Evolutionary conservation across 192 early-diverging fungal species (phyloP).

Genomic region (Phlyctochytrium bullatum): DNA sequence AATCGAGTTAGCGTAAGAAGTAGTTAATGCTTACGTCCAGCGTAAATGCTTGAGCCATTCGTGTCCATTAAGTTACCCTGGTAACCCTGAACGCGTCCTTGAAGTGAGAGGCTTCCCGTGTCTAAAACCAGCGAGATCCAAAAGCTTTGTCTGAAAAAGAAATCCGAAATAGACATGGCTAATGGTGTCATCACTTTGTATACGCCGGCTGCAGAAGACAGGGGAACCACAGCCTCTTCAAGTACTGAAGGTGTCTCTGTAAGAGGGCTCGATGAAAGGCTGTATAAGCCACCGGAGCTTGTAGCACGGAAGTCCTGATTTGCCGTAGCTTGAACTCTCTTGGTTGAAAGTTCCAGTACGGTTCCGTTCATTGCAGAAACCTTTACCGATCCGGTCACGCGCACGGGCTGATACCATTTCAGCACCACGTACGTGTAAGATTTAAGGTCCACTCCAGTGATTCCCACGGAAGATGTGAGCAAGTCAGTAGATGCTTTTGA

Average conservation of each 20-base stretch:
- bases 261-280: not conserved
- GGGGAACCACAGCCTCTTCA: not conserved
- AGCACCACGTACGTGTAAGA: not conserved
- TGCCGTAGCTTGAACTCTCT: too few species aligned
- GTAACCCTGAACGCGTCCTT: not conserved
- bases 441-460: not conserved
- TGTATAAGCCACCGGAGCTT: not conserved
- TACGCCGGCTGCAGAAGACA: not conserved
- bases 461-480: not conserved
- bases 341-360: too few species aligned
- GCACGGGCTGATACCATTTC: not conserved
- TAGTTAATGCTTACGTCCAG: not conserved
- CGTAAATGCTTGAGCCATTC: not conserved
- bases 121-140: not conserved
- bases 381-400: not conserved
- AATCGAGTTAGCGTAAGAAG: not conserved
- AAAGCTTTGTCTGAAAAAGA: not conserved
- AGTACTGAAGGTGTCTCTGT: not conserved
- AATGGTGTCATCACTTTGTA: not conserved
- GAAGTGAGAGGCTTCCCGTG: not conserved
- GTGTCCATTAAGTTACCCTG: not conserved
- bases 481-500: not conserved
- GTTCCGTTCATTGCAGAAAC: too few species aligned
- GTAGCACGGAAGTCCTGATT: not conserved
- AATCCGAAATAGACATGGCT: not conserved